Conservation (phyloP, 768 basidiomycete species). For the Amylocystis lapponica region DNA sequence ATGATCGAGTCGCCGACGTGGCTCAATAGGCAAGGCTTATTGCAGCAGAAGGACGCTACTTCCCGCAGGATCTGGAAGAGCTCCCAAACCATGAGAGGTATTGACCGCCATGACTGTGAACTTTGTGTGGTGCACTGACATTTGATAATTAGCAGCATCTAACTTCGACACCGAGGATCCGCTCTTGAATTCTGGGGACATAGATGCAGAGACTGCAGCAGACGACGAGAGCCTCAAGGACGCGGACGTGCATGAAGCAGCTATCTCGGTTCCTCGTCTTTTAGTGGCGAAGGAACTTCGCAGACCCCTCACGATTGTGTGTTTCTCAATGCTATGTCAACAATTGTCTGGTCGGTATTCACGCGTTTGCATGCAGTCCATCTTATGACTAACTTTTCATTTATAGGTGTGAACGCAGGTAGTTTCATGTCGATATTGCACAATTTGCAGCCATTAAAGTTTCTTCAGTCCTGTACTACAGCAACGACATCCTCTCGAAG, state of each 20-base stretch:
- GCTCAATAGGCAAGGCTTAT: conserved; percentile 44
- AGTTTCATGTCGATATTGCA: conserved; percentile 1
- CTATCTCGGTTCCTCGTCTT: conserved; percentile 50
- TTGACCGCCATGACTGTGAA: conserved; percentile 7
- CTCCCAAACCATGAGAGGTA: conserved; percentile 11
- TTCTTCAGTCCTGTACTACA: conserved; percentile 77
- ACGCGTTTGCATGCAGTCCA: neutral
- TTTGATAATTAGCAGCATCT: conserved; percentile 3
- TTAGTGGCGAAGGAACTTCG: conserved; percentile 45
- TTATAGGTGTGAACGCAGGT: conserved; percentile 72
- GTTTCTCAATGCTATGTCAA: conserved; percentile 69
- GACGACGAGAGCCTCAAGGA: conserved; percentile 14
- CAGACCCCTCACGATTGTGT: conserved; percentile 58
- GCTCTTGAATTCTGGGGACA: conserved; percentile 29
- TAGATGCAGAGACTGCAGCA: conserved; percentile 15
- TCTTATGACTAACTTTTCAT: neutral
- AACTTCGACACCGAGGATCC: conserved; percentile 33
- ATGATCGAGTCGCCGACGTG: conserved; percentile 73
- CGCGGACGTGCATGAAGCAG: conserved; percentile 20
- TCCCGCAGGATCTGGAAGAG: conserved; percentile 50
- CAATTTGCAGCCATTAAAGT: conserved; percentile 1
- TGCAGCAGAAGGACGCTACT: conserved; percentile 42
- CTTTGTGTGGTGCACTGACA: neutral
- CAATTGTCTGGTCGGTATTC: conserved; percentile 63
- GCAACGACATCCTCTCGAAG: conserved; percentile 79